phyloP scores from a whole-genome alignment of 345 rosid genomes.

The Cardiospermum halicacabum region DNA sequence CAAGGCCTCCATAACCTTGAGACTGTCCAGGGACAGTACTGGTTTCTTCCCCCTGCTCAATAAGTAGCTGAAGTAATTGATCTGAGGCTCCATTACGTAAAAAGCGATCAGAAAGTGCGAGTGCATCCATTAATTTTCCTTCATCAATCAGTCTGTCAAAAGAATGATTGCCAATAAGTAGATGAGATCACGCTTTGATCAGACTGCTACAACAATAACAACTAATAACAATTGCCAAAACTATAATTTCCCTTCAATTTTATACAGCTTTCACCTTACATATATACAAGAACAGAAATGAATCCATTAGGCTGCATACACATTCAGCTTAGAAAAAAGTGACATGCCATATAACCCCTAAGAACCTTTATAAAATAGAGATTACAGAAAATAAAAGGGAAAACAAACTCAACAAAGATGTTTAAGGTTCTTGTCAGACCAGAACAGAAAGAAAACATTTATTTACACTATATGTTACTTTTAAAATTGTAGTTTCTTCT shows the following conservation, averaged over 20 bases:
- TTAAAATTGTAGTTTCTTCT: background rate
- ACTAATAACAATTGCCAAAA: background rate
- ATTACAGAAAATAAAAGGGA: background rate
- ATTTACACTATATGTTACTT: background rate
- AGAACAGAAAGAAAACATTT: background rate
- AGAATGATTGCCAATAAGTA: slow-evolving; percentile 2
- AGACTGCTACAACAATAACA: background rate
- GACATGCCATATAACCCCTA: background rate
- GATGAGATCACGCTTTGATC: slow-evolving; percentile 14
- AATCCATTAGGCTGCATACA: background rate
- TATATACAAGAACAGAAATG: slow-evolving; percentile 3
- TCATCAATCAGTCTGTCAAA: slow-evolving; percentile 68
- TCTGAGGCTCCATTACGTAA: slow-evolving; percentile 89
- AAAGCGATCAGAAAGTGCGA: slow-evolving; percentile 96
- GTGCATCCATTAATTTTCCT: slow-evolving; percentile 92
- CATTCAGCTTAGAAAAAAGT: background rate
- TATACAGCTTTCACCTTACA: background rate
- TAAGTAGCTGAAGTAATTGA: slow-evolving; percentile 74
- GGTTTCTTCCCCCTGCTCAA: slow-evolving; percentile 68
- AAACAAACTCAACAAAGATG: background rate
- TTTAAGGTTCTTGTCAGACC: background rate
- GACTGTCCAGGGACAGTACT: slow-evolving; percentile 41
- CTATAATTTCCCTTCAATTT: slow-evolving; percentile 3
- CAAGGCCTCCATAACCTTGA: slow-evolving; percentile 56
- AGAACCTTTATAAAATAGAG: background rate